Base-by-base conservation (phyloP, 768 basidiomycete genomes). In the Russula sp. region DNA sequence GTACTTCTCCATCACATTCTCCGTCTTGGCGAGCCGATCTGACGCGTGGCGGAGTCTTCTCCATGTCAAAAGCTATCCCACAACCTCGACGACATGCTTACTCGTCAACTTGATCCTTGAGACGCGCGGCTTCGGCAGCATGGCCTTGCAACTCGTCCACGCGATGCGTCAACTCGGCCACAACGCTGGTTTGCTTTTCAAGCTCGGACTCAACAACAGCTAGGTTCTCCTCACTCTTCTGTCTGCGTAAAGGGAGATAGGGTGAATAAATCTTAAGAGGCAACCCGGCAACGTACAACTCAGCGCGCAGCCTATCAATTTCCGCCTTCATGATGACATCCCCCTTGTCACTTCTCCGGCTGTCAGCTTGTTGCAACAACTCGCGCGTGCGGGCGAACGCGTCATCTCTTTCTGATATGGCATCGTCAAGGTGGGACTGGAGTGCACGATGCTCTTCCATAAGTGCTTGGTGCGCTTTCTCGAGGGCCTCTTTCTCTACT, bases 1-100 rank as follows among this genome's bases (percentile, higher is more conserved):
- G 75, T 98, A 95, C 74, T 98, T 99, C 75, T 98, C 94, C 83
- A 97, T 91, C 34, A 97, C 94, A 70, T 95, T 95, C 75, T 98
- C 97, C 1, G 87, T 89, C 79, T 98, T 98, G 69, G 91, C 88
- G 47, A 94, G 78, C 67, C 86, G 91, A 70, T 98, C 97, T 4
- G 91, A 89, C 6, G 93, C 89, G 75, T 98, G 94, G 6, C 88
- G 87, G 70, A 93, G 92, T 71, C 94, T 96, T 63, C 40, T 32
- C 48, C 53, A 47, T 42, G 39, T 49, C 44, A 61, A 27, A 40
- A 57, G 20, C 45, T 16, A 45, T 20, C 52, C 52, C 57, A 63
- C 52, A 39, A 18, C 20, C 18, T 61, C 55, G 58, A 49, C 32
- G 54, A 13, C 18, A 18, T 11, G 76, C 86, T 67, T 73, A 95